Conservation (phyloP, 1,284 basidiomycete genomes). For the Ganoderma multipileum region DNA sequence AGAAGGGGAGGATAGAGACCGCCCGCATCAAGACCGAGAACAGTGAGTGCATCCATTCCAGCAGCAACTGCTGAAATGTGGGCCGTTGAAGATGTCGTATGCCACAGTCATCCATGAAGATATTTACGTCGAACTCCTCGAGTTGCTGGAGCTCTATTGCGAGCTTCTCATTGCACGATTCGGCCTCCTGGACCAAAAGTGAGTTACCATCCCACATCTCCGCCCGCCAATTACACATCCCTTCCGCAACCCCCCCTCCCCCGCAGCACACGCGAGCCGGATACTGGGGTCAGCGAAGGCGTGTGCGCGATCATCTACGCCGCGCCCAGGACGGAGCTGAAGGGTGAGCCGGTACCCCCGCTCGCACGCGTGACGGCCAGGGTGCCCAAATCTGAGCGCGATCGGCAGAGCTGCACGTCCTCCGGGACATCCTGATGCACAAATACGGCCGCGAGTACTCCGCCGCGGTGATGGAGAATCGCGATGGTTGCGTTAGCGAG, state of each 20-base stretch:
- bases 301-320: conserved; percentile 87
- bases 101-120: conserved; percentile 83
- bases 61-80: not conserved
- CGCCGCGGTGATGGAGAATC: conserved; percentile 82
- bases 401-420: conserved; percentile 80
- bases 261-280: conserved; percentile 79
- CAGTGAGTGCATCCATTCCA: conserved; percentile 51
- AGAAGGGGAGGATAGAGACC: conserved; percentile 83
- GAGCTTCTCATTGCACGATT: conserved; percentile 95
- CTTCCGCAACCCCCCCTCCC: not conserved
- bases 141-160: conserved; percentile 92
- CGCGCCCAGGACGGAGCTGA: conserved; percentile 89
- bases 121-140: conserved; percentile 85
- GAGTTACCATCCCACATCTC: conserved; percentile 38
- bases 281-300: conserved; percentile 81
- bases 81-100: conserved; percentile 7
- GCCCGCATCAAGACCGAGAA: conserved; percentile 85
- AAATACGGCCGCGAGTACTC: conserved; percentile 91
- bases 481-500: conserved; percentile 78
- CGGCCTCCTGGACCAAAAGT: conserved; percentile 88
- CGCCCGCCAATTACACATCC: not conserved
- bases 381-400: conserved; percentile 4
- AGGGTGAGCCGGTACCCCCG: conserved; percentile 57
- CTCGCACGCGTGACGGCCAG: not conserved
- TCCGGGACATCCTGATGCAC: conserved; percentile 94